Evolutionary conservation across 352 stramenopile species (phyloP), one percentile per base, ranked within the genome.

Genomic region (Pythium dissimile): DNA sequence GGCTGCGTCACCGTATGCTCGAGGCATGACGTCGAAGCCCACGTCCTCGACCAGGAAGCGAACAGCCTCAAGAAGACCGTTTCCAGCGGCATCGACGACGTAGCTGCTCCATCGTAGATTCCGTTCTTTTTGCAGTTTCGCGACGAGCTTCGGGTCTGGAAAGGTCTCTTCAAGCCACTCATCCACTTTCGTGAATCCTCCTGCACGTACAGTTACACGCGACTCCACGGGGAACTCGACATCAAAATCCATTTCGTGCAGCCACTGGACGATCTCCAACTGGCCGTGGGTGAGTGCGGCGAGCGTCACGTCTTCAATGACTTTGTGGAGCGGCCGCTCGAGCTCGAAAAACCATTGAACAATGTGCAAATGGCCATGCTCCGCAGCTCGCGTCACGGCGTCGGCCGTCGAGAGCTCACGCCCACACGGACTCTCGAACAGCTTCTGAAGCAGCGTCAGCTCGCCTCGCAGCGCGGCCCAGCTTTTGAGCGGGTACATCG

Each of bases 271-370:
- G 2, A 67, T 49, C 8, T 59, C 43, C 5, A 67, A 27, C 12
- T 63, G 45, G 1, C 60, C 60, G 26, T 58, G 26, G 1, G 23
- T 16, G 5, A 56, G 38, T 4, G 60, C 60, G 1, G 16, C 32
- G 5, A 39, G 24, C 4, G 43, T 32, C 5, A 52, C 42, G 7
- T 34, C 38, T 21, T 46, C 34, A 16, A 42, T 44, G 20, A 41
- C 20, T 21, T 42, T 46, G 24, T 31, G 27, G 4, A 42, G 44
- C 24, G 46, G 30, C 6, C 52, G 15, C 10, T 37, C 38, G 23
- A 52, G 21, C 5, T 42, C 28, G 37, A 47, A 67, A 27, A 53
- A 44, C 31, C 42, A 67, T 42, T 62, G 53, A 5, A 67, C 44
- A 21, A 67, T 35, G 2, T 26, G 44, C 5, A 63, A 28, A 16